Base-by-base conservation (phyloP, 805 yeast genomes). In the Candida sanyiensis region DNA sequence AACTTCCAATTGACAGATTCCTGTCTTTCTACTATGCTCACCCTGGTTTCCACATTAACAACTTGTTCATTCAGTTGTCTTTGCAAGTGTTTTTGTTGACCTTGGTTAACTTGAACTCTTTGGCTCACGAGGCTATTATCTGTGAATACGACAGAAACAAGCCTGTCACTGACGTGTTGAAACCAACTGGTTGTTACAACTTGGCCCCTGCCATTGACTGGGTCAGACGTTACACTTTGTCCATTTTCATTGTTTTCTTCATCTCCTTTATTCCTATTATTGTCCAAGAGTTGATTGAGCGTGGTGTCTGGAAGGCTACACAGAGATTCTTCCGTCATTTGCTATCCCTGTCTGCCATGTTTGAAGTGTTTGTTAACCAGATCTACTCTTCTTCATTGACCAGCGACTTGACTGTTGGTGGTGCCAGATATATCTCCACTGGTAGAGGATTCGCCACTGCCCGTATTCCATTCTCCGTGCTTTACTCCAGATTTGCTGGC, bases 381-480 rank as follows among this genome's bases (percentile, higher is more conserved):
- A 75, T 83, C 47, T 83, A 83, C 61, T 77, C 90, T 28, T 70
- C 82, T 29, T 76, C 93, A 10, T 64, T 83, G 51, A 63, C 74
- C 40, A 78, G 77, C 54, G 89, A 83, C 65, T 69, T 83, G 61
- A 69, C 82, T 37, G 75, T 83, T 48, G 94, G 94, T 62, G 93
- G 93, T 61, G 94, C 94, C 46, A 78, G 86, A 66, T 83, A 83
- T 66, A 81, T 83, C 56, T 77, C 89, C 29, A 83, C 93, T 13
- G 93, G 93, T 59, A 73, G 94, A 70, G 89, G 93, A 51, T 83
- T 83, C 58, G 90, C 90, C 32, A 83, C 89, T 35, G 75, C 83
- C 15, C 75, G 93, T 68, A 78, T 79, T 49, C 83, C 85, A 49
- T 83, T 83, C 64, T 72, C 86, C 13, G 80, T 77, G 25, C 64